Base-by-base conservation (phyloP, 2,329 filamentous ascomycete species). In the Penicillium palitans region DNA sequence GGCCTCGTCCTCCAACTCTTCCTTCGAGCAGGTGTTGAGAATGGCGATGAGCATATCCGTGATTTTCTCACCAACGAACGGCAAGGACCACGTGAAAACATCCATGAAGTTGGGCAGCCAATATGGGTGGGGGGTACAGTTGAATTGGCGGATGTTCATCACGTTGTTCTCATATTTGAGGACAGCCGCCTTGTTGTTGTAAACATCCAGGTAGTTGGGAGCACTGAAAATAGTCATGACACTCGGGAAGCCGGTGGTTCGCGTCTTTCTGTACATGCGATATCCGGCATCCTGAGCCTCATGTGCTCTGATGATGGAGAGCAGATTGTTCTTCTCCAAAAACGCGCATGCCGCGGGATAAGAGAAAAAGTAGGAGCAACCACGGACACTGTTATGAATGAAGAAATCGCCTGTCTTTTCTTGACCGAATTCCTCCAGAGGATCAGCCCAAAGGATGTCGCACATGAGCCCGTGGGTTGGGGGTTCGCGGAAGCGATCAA, bases 71-170 rank as follows among this genome's bases (percentile, higher is more conserved):
- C 95, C 93, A 25, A 99, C 95, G 78, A 99, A 99, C 0, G 95
- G 95, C 60, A 99, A 83, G 35, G 95, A 99, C 95, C 95, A 99
- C n/a, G 95, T 99, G 74, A 99, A 99, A 63, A 99, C 95, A 72
- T 99, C 95, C 95, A 99, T 99, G 74, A 99, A 99, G 81, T 99
- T 99, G 55, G 95, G 95, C 49, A 99, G 85, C 95, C 95, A 99
- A 82, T 99, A 99, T 7, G 95, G 95, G 76, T 99, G 95, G 35
- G 95, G 95, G 24, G 95, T 98, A 84, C 93, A 99, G 83, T 99
- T 99, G 82, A 99, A 99, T 78, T 99, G 95, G 59, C 95, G 87
- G 73, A 99, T 99, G 82, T 99, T 99, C 95, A 99, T 99, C 61
- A 99, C 95, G 72, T 99, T 99, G 79, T 99, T 99, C 80, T 99